Base-by-base conservation (phyloP, 108 stramenopile genomes). In the Skeletonema menzelii region DNA sequence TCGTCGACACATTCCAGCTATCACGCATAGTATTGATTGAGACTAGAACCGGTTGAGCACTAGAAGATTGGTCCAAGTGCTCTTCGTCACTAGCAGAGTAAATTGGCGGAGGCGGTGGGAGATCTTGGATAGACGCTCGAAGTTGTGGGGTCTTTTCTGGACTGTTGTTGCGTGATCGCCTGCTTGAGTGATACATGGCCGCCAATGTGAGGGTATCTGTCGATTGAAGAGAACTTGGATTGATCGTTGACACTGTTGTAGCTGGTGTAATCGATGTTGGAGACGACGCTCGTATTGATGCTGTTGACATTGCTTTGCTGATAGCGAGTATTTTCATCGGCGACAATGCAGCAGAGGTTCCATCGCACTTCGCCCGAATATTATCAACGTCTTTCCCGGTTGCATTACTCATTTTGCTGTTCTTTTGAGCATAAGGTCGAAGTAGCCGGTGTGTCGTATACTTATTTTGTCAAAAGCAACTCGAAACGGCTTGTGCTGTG, bases 71-170 rank as follows among this genome's bases (percentile, higher is more conserved):
- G 4, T 17, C n/a, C n/a, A n/a, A n/a, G 0, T 53, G 19, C 0
- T 53, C 17, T 22, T 53, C 7, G n/a, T 7, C 49, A 22, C 22
- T 53, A 22, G 42, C n/a, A 35, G 59, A 42, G 26, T 28, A 55
- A 49, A 73, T 22, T 20, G 63, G 55, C 40, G 66, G 59, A 49
- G 66, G 59, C 13, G 74, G 35, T 26, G 38, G 59, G 38, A 62
- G 49, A 22, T 53, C n/a, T 10, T 37, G 35, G 22, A 22, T 22
- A 8, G 22, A 22, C 22, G 49, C 5, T 8, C 8, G 49, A 53
- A 53, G 20, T 53, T 53, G 49, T 47, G 19, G 37, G 37, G 10
- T n/a, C 19, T 15, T 19, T 19, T 19, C 19, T 15, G 13, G 1
- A 10, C 8, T 22, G n/a, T 5, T 53, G 49, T 10, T 1, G 8